A percentile compares a stretch with the other conserved stretches of the same genome.
These are phyloP conservation scores for Trichophyton simii DNA, from an alignment of 2,329 filamentous ascomycete species.

Conservation along the genomic window DNA sequence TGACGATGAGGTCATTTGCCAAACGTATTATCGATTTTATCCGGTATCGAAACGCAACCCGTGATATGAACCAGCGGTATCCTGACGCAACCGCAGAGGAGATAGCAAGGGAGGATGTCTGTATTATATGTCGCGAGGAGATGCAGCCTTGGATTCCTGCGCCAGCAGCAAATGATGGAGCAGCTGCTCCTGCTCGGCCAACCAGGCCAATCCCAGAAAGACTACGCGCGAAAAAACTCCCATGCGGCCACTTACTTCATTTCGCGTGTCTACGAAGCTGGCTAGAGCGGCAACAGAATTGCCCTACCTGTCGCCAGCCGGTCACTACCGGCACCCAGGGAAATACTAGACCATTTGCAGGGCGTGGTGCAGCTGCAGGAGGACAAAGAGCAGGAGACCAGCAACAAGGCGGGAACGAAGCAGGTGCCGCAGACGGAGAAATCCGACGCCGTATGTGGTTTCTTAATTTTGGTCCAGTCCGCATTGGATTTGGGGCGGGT, in stretches of 20 bases:
- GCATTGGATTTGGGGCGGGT: slow-evolving; percentile 56
- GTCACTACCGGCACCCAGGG: slow-evolving; percentile 45
- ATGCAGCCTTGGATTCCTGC: slow-evolving; percentile 68
- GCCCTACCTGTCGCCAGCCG: slow-evolving; percentile 80
- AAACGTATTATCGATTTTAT: slow-evolving; percentile 81
- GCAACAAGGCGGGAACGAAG: slow-evolving; percentile 12
- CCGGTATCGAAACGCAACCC: slow-evolving; percentile 78
- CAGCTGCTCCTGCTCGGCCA: slow-evolving; percentile 20
- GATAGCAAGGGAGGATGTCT: slow-evolving; percentile 74
- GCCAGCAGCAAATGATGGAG: slow-evolving; percentile 26
- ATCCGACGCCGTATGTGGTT: slow-evolving; percentile 43
- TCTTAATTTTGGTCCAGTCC: slow-evolving; percentile 61
- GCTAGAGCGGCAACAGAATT: slow-evolving; percentile 94
- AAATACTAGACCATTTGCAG: slow-evolving; percentile 20
- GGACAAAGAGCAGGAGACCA: slow-evolving; percentile 1
- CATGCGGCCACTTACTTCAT: slow-evolving; percentile 90
- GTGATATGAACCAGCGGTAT: slow-evolving; percentile 84
- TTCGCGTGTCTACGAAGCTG: slow-evolving; percentile 91
- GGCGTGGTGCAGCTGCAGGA: slow-evolving; percentile 1
- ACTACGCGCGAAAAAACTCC: slow-evolving; percentile 83
- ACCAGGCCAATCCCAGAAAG: slow-evolving; percentile 54
- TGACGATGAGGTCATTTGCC: slow-evolving; percentile 83
- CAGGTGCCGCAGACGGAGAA: slow-evolving; percentile 27
- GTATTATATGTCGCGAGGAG: slow-evolving; percentile 93
- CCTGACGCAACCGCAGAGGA: slow-evolving; percentile 83